phyloP scores from a whole-genome alignment of 805 yeast species.

The Sugiyamaella valdiviana region DNA sequence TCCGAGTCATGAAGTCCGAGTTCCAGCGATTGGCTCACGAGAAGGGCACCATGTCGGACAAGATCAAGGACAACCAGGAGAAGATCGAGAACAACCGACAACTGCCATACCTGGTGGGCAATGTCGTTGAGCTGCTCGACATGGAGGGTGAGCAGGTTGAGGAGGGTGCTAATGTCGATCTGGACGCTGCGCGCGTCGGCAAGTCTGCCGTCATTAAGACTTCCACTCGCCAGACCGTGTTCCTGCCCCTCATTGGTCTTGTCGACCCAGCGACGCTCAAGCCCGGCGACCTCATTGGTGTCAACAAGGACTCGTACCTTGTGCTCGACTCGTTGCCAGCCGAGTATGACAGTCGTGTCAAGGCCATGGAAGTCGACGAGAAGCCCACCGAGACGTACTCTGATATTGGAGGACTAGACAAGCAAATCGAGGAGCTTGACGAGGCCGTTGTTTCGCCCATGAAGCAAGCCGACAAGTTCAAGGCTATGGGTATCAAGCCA shows the following conservation, averaged over 20 bases:
- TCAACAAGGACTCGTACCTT: conserved; percentile 91
- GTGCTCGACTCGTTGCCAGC: conserved; percentile 92
- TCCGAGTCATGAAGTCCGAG: conserved; percentile 90
- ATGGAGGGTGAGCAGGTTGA: conserved; percentile 70
- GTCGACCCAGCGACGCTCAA: conserved; percentile 87
- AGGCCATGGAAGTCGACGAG: conserved; percentile 99
- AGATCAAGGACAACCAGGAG: conserved; percentile 92
- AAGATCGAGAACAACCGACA: conserved; percentile 94
- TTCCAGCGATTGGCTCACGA: conserved; percentile 86
- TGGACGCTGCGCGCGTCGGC: conserved; percentile 85
- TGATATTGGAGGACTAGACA: conserved; percentile 97
- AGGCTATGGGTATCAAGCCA: conserved; percentile 88
- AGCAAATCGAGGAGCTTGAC: conserved; percentile 95
- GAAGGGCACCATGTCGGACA: conserved; percentile 83
- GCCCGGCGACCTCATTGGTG: conserved; percentile 98
- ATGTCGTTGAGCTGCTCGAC: conserved; percentile 89
- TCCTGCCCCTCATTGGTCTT: conserved; percentile 89
- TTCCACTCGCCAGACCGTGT: conserved; percentile 94
- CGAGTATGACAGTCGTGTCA: conserved; percentile 94
- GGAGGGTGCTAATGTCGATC: conserved; percentile 93
- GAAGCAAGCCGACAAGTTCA: conserved; percentile 97
- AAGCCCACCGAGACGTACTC: conserved; percentile 96
- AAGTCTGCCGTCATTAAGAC: conserved; percentile 98
- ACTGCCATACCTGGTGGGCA: conserved; percentile 92
- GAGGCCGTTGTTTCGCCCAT: conserved; percentile 98